A percentile compares a stretch with the other conserved stretches of the same genome.
These are phyloP conservation scores for Lippia alba DNA, from an alignment of 305 asterid genomes.

Conservation along the genomic window DNA sequence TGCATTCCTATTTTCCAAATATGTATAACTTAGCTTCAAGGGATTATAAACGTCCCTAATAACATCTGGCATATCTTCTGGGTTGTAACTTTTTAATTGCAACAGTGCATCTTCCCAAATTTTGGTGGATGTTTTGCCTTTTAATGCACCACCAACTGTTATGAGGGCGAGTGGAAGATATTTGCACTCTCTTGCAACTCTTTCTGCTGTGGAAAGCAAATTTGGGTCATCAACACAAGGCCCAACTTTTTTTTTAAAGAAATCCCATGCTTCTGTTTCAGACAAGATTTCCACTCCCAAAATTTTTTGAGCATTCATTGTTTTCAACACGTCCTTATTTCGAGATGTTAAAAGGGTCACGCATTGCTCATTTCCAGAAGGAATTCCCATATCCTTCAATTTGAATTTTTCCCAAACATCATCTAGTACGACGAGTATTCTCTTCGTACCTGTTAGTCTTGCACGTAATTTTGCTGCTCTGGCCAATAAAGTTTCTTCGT, in stretches of 20 bases:
- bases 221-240: neutral
- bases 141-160: neutral
- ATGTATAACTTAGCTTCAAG: no score
- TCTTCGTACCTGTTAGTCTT: neutral
- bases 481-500: neutral
- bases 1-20: neutral
- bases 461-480: constrained; percentile 12
- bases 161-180: constrained; percentile 5
- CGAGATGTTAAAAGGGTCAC: constrained; percentile 37
- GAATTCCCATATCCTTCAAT: constrained; percentile 37
- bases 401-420: no score
- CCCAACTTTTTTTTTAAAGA: neutral
- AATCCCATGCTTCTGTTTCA: neutral
- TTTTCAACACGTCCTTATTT: neutral
- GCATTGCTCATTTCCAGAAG: constrained; percentile 8
- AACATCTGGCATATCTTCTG: neutral
- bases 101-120: constrained; percentile 2
- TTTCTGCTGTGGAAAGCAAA: neutral
- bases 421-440: neutral
- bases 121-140: neutral
- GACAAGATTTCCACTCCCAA: constrained; percentile 13
- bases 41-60: neutral
- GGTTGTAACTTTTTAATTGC: neutral
- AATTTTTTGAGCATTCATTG: constrained; percentile 30
- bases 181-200: constrained; percentile 14